Percentiles rank a stretch among this genome's conserved stretches.
These are phyloP conservation scores for Xerocomellus dryophilus DNA, from an alignment of 768 basidiomycete species.

Conservation along the genomic window DNA sequence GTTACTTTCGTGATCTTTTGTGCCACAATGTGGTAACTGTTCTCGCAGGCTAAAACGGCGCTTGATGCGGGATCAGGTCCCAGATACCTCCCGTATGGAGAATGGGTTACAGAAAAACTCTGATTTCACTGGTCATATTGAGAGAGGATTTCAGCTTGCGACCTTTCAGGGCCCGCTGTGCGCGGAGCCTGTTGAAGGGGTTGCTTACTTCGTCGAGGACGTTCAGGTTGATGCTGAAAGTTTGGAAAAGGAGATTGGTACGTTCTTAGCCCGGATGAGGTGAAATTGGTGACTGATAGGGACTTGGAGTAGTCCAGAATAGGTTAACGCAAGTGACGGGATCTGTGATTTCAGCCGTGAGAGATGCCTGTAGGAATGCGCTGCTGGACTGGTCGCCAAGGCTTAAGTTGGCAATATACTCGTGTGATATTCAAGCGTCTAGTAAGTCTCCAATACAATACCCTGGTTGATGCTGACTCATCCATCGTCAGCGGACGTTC, in stretches of 20 bases:
- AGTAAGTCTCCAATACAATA: constrained; percentile 50
- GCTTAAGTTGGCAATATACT: constrained; percentile 97
- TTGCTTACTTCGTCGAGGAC: constrained; percentile 86
- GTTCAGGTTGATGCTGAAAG: constrained; percentile 59
- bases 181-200: constrained; percentile 89
- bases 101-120: constrained; percentile 34
- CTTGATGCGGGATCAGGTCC: constrained; percentile 38
- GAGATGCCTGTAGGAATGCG: constrained; percentile 87
- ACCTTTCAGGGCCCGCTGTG: constrained; percentile 94
- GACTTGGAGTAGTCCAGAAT: constrained; percentile 58
- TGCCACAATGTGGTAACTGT: constrained; percentile 3
- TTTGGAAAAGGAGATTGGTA: constrained; percentile 66
- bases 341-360: constrained; percentile 82
- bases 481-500: constrained; percentile 71
- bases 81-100: constrained; percentile 32
- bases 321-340: constrained; percentile 83
- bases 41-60: constrained; percentile 49
- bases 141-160: constrained; percentile 93
- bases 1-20: constrained; percentile 29
- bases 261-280: constrained; percentile 22
- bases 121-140: constrained; percentile 80
- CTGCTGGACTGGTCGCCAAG: constrained; percentile 97
- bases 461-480: constrained; percentile 9
- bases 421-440: constrained; percentile 96
- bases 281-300: constrained; percentile 11